Evolutionary conservation across 2,329 filamentous ascomycete species (phyloP), one percentile per base, ranked within the genome.

Genomic region (Aspergillus phoenicis): DNA sequence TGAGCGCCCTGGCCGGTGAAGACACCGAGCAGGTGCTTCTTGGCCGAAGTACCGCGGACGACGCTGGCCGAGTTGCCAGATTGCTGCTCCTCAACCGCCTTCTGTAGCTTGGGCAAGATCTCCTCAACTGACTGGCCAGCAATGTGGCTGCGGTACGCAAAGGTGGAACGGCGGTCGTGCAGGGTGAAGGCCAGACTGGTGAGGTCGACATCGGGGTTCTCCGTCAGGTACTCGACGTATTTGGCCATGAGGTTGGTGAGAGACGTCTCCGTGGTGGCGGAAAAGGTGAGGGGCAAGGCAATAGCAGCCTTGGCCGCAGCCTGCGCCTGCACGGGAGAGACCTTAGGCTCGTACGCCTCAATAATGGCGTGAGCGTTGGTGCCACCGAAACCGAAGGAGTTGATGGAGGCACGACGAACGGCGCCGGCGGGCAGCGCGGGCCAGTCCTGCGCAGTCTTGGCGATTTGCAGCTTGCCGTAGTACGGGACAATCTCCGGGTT

Each of bases 361-460:
- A 81, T 54, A 24, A 82, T 73, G 2, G 60, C 64, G 55, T 75
- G 71, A 5, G 68, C 70, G 63, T 75, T 75, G 8, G 71, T 69
- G 15, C 74, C 73, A 22, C 73, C 73, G 45, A 69, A 70, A 1
- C 57, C 47, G 59, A 82, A 83, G 10, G 75, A 75, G 59, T 79
- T 81, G 1, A 83, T 72, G 28, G 77, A 77, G 11, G 77, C 77
- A 45, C 77, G 57, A 33, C 60, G 60, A 15, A 54, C 61, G 10
- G 38, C 49, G 2, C 75, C 39, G 70, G 70, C 15, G 61, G 47
- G 38, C 8, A 70, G 51, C 3, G 51, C 15, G 5, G 72, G 63
- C 68, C 64, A 73, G 60, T 52, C 48, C 2, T 48, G 59, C 2
- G 64, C 52, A 20, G 66, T 64, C 1, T 57, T 64, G 13, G 65